phyloP scores from a whole-genome alignment of 2,329 filamentous ascomycete species.

The Nannizziopsis barbatae region DNA sequence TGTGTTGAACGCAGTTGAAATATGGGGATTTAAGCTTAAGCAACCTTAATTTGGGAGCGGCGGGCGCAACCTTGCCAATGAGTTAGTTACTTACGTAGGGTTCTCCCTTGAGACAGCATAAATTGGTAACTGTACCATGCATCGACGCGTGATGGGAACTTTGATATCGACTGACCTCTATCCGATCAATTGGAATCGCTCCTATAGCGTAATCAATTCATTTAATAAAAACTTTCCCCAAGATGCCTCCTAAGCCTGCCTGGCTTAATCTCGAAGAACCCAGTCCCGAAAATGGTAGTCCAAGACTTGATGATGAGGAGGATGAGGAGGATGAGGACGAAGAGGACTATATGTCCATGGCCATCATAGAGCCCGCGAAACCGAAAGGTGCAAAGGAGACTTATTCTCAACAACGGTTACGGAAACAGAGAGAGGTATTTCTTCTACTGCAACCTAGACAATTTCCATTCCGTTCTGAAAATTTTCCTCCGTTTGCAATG shows the following conservation, averaged over 20 bases:
- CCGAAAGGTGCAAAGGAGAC: constrained; percentile 43
- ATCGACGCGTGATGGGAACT: too few species aligned
- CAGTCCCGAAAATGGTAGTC: background rate
- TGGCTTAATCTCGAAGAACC: background rate
- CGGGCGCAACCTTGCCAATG: too few species aligned
- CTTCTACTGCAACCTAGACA: background rate
- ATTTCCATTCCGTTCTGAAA: background rate
- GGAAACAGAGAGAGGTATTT: constrained; percentile 41
- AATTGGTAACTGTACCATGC: too few species aligned
- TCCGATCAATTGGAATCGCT: background rate
- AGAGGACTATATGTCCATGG: constrained; percentile 97
- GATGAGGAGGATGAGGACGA: constrained; percentile 90
- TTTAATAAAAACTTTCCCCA: background rate
- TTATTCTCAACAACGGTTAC: constrained; percentile 48
- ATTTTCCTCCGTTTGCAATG: constrained; percentile 8
- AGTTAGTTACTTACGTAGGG: too few species aligned
- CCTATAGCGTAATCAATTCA: background rate
- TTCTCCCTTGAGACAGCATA: background rate
- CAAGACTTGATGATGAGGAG: constrained; percentile 35
- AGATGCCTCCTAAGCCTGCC: background rate
- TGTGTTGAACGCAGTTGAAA: too few species aligned
- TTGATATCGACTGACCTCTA: too few species aligned
- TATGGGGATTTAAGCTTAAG: too few species aligned
- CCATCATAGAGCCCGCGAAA: constrained; percentile 55
- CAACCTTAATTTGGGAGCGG: too few species aligned